phyloP scores from a whole-genome alignment of 2,329 filamentous ascomycete genomes.

The Colletotrichum paranaense region DNA sequence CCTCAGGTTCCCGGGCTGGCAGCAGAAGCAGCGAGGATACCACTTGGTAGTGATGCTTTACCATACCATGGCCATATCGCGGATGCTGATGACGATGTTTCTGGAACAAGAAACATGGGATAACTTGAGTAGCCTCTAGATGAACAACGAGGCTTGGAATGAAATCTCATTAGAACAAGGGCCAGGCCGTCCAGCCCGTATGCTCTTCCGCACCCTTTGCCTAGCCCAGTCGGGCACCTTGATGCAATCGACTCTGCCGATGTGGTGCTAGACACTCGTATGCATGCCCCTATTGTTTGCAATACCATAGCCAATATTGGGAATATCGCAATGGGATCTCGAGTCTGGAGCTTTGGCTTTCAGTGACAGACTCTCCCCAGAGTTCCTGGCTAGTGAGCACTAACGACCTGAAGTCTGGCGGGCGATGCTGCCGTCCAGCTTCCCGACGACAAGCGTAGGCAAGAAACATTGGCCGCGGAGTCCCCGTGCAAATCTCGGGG shows the following conservation, averaged over 20 bases:
- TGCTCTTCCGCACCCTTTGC: not conserved
- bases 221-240: slow-evolving; percentile 19
- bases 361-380: not conserved
- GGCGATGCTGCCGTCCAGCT: not conserved
- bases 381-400: not conserved
- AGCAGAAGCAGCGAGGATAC: not conserved
- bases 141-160: slow-evolving; percentile 20
- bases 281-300: not conserved
- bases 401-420: not conserved
- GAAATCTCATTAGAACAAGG: slow-evolving; percentile 17
- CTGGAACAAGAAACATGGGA: not conserved
- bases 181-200: not conserved
- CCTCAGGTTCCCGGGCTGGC: not conserved
- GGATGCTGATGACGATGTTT: not conserved
- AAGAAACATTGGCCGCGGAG: slow-evolving; percentile 19
- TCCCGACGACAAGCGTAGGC: not conserved
- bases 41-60: not conserved
- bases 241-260: slow-evolving; percentile 3
- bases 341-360: not conserved
- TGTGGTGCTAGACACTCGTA: not conserved
- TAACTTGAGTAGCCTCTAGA: not conserved
- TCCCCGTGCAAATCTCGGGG: slow-evolving; percentile 38
- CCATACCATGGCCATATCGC: not conserved
- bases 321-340: not conserved
- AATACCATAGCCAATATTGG: not conserved